These are phyloP conservation scores for Trichophyton benhamiae DNA, from an alignment of 2,329 filamentous ascomycete species.

Conservation along the genomic window DNA sequence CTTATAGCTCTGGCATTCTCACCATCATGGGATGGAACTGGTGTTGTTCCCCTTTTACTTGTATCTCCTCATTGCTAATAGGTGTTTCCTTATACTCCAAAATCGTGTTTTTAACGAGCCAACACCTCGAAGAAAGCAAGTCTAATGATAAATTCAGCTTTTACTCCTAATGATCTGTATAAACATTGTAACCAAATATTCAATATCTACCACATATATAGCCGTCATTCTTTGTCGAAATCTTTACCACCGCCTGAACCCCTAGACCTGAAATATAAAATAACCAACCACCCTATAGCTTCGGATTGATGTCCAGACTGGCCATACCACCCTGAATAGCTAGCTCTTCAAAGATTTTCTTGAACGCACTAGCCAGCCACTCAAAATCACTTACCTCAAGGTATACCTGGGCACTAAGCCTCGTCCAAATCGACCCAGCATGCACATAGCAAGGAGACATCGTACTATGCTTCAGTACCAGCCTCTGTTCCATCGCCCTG, in stretches of 20 bases:
- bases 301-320: not conserved
- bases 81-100: not conserved
- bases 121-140: too few species aligned
- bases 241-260: not conserved
- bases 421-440: constrained; percentile 51
- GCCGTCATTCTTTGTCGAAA: too few species aligned
- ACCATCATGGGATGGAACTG: not conserved
- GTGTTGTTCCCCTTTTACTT: not conserved
- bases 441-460: constrained; percentile 57
- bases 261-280: not conserved
- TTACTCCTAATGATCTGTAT: too few species aligned
- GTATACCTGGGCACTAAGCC: constrained; percentile 73
- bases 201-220: too few species aligned
- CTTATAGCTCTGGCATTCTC: not conserved
- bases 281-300: not conserved
- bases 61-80: too few species aligned
- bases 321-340: constrained; percentile 13
- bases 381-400: constrained; percentile 69
- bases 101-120: not conserved
- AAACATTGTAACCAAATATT: too few species aligned
- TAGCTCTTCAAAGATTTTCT: constrained; percentile 43
- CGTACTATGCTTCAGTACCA: constrained; percentile 54
- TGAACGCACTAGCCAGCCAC: constrained; percentile 50
- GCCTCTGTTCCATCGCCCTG: constrained; percentile 45
- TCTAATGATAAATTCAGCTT: too few species aligned